phyloP scores from a whole-genome alignment of 306 rosid species.

The Canavalia gladiata region DNA sequence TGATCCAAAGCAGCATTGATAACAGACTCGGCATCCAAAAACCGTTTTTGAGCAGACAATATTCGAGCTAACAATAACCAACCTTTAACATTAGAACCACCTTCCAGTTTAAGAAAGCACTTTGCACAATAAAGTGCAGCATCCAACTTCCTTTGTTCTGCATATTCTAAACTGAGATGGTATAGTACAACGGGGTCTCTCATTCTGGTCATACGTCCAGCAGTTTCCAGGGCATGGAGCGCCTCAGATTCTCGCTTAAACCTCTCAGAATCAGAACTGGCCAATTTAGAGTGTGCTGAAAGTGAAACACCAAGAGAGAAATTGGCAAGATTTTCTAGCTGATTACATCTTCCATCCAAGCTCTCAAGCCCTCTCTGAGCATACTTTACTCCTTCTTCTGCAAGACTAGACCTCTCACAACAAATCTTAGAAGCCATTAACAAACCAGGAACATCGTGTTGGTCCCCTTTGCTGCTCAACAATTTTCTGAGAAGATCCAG shows the following conservation, averaged over 20 bases:
- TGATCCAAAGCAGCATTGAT: slow-evolving; percentile 89
- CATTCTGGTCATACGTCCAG: slow-evolving; percentile 67
- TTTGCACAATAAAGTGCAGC: slow-evolving; percentile 74
- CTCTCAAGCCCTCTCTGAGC: slow-evolving; percentile 63
- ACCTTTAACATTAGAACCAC: slow-evolving; percentile 69
- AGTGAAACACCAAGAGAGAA: slow-evolving; percentile 77
- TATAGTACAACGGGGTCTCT: slow-evolving; percentile 67
- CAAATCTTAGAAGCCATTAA: slow-evolving; percentile 93
- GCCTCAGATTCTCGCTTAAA: slow-evolving; percentile 72
- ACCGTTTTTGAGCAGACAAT: slow-evolving; percentile 77
- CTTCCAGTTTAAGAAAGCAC: slow-evolving; percentile 69
- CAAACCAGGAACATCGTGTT: slow-evolving; percentile 66
- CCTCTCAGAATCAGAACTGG: slow-evolving; percentile 76
- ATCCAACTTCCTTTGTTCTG: slow-evolving; percentile 85
- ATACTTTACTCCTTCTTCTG: slow-evolving; percentile 67
- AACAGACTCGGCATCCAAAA: slow-evolving; percentile 74
- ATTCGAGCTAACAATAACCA: slow-evolving; percentile 83
- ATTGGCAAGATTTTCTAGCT: slow-evolving; percentile 61
- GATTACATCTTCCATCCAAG: slow-evolving; percentile 67
- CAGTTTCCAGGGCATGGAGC: slow-evolving; percentile 67
- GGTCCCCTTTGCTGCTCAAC: slow-evolving; percentile 64
- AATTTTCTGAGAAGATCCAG: slow-evolving; percentile 75
- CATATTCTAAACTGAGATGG: slow-evolving; percentile 83
- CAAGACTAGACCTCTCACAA: slow-evolving; percentile 60
- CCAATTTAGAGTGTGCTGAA: slow-evolving; percentile 70